Conservation (phyloP, 768 basidiomycete species). For the Boletus barrowsii region DNA sequence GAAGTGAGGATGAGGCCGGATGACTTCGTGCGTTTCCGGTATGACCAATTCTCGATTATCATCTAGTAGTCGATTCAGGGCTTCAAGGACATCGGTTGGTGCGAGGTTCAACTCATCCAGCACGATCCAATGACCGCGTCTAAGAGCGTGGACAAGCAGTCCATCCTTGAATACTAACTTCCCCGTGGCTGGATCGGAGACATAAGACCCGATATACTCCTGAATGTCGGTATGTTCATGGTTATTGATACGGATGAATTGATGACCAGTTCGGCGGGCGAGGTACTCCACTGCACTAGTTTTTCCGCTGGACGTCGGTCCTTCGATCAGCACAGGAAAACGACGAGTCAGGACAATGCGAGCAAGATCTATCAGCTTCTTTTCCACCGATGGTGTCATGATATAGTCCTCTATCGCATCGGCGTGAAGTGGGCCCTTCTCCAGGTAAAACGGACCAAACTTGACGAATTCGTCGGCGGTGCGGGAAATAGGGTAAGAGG, state of each 20-base stretch:
- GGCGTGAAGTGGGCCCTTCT: slow-evolving; percentile 65
- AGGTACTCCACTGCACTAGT: slow-evolving; percentile 96
- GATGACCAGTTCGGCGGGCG: slow-evolving; percentile 88
- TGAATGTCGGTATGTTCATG: slow-evolving; percentile 99
- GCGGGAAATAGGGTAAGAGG: slow-evolving; percentile 47
- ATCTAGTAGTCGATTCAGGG: slow-evolving; percentile 92
- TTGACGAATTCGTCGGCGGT: slow-evolving; percentile 62
- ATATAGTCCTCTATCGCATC: slow-evolving; percentile 80
- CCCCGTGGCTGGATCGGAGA: slow-evolving; percentile 90
- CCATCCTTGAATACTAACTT: slow-evolving; percentile 95
- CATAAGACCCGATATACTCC: slow-evolving; percentile 95
- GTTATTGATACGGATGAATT: slow-evolving; percentile 97
- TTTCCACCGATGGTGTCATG: slow-evolving; percentile 92
- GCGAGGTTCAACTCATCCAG: slow-evolving; percentile 97
- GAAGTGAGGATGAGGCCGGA: slow-evolving; percentile 91
- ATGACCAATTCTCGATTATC: slow-evolving; percentile 96
- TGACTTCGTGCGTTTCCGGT: slow-evolving; percentile 93
- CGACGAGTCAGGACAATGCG: slow-evolving; percentile 83
- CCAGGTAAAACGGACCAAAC: slow-evolving; percentile 89
- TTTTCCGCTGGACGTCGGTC: slow-evolving; percentile 96
- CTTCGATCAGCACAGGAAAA: slow-evolving; percentile 96
- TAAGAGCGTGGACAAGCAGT: slow-evolving; percentile 85
- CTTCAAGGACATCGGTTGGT: slow-evolving; percentile 96
- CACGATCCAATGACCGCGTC: slow-evolving; percentile 95
- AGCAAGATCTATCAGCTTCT: slow-evolving; percentile 91